Evolutionary conservation across 106 monocot genomes (phyloP).

Genomic region (Phalaenopsis aphrodite): DNA sequence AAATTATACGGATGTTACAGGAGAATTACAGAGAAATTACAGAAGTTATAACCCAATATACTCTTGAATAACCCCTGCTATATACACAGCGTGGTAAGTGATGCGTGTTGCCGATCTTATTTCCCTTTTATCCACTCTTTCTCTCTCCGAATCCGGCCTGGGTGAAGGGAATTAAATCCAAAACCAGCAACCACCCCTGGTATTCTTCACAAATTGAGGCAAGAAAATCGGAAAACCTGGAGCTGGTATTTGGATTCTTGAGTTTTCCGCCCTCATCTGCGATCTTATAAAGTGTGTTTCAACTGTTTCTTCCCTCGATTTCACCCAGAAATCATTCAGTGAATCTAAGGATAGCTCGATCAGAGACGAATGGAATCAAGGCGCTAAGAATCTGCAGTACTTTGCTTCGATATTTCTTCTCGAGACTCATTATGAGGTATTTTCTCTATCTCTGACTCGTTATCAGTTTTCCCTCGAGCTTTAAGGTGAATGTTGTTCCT

Average conservation of each 20-base stretch:
- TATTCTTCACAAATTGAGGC: not conserved
- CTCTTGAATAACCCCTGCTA: no score
- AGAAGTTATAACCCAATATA: no score
- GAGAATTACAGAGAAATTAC: no score
- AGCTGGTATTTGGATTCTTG: conserved; percentile 1
- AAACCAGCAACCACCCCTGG: not conserved
- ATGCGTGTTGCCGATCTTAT: not conserved
- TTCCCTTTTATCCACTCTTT: not conserved
- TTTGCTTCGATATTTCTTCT: not conserved
- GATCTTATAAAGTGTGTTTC: no score
- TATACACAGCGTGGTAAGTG: no score
- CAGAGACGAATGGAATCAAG: not conserved
- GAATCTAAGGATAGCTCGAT: not conserved
- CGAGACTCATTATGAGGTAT: not conserved
- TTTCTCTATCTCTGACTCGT: not conserved
- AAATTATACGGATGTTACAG: no score
- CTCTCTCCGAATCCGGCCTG: not conserved
- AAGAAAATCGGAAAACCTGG: not conserved
- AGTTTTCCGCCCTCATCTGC: not conserved
- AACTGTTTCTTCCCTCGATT: not conserved
- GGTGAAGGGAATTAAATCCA: not conserved
- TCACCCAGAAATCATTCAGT: not conserved
- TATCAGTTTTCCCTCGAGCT: not conserved
- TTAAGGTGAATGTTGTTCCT: not conserved
- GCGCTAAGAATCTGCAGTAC: not conserved